Evolutionary conservation across 2,329 filamentous ascomycete genomes (phyloP).

Genomic region (Beauveria scarabaeidicola): DNA sequence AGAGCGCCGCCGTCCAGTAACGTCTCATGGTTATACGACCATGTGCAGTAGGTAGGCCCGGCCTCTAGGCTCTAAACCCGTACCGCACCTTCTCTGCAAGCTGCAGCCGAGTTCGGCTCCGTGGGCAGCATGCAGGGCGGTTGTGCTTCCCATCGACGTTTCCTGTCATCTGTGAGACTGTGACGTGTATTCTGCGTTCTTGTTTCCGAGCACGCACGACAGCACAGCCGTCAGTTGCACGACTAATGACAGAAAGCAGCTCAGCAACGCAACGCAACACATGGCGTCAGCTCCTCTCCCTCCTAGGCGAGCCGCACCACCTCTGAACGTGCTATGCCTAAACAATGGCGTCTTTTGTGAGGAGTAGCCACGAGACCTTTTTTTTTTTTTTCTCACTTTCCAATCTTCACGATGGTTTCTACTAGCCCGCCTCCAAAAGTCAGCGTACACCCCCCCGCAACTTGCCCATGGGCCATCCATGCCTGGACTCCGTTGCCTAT

Average conservation of each 20-base stretch:
- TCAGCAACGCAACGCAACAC: background rate
- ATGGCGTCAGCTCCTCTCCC: background rate
- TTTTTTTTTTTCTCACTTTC: background rate
- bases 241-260: background rate
- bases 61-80: background rate
- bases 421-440: background rate
- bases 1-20: background rate
- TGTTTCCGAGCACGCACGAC: background rate
- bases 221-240: background rate
- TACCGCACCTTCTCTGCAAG: background rate
- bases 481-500: background rate
- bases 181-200: background rate
- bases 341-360: background rate
- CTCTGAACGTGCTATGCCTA: background rate
- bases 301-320: background rate
- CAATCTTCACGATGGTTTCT: slow-evolving; percentile 1
- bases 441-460: too few relatives aligned
- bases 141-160: too few relatives aligned
- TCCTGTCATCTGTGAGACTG: too few relatives aligned
- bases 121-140: background rate
- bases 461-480: too few relatives aligned
- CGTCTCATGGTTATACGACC: background rate
- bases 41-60: background rate
- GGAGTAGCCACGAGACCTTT: slow-evolving; percentile 2
- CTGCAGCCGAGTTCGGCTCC: slow-evolving; percentile 6